phyloP scores from a whole-genome alignment of 176 grass and related monocot genomes.

The Stipa capillata region DNA sequence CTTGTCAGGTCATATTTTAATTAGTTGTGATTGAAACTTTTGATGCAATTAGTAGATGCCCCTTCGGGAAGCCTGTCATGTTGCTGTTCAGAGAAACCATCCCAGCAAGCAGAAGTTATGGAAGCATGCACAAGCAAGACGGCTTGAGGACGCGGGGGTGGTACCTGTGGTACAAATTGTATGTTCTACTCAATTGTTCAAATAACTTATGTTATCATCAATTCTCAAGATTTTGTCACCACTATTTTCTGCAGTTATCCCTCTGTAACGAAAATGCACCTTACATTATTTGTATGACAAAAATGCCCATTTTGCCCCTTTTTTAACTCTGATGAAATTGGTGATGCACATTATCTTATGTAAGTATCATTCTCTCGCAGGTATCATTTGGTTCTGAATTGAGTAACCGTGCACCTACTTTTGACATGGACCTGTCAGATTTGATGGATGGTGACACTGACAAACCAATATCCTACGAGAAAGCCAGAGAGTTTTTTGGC shows the following conservation, averaged over 20 bases:
- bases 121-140: slow-evolving; percentile 63
- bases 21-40: slow-evolving; percentile 1
- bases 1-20: not conserved
- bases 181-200: slow-evolving; percentile 23
- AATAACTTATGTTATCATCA: not conserved
- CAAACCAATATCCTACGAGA: slow-evolving; percentile 52
- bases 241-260: not conserved
- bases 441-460: slow-evolving; percentile 53
- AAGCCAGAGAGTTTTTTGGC: slow-evolving; percentile 46
- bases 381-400: slow-evolving; percentile 79
- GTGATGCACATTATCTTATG: not conserved
- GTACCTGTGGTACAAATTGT: slow-evolving; percentile 78
- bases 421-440: slow-evolving; percentile 73
- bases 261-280: not conserved
- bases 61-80: slow-evolving; percentile 79
- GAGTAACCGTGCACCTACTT: slow-evolving; percentile 71
- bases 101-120: slow-evolving; percentile 60
- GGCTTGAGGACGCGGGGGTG: slow-evolving; percentile 28
- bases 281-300: not conserved
- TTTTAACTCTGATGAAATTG: not conserved
- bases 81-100: slow-evolving; percentile 68
- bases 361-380: slow-evolving; percentile 26
- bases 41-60: slow-evolving; percentile 54
- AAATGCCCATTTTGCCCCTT: not conserved
- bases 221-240: not conserved